These are phyloP conservation scores for Begonia fuchsioides DNA, from an alignment of 306 rosid species.

Conservation along the genomic window DNA sequence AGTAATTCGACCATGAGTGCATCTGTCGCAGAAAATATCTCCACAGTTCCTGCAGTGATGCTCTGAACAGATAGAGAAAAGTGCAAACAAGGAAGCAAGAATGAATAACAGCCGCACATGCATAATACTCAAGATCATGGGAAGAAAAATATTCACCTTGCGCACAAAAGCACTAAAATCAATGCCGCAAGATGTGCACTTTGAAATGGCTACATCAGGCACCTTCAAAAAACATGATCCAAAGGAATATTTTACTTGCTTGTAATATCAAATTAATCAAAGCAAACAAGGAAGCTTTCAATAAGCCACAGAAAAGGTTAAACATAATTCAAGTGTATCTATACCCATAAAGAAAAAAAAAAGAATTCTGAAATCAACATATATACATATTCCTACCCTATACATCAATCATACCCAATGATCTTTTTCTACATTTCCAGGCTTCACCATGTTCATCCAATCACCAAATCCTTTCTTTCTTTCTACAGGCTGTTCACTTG, in stretches of 20 bases:
- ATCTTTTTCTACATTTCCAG: conserved; percentile 88
- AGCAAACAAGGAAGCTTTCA: no score
- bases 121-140: no score
- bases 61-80: conserved; percentile 27
- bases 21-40: conserved; percentile 94
- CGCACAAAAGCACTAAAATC: conserved; percentile 83
- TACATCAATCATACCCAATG: conserved; percentile 55
- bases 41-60: conserved; percentile 99
- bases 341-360: no score
- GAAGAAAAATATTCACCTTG: conserved; percentile 24
- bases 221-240: conserved; percentile 24
- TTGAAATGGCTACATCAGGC: conserved; percentile 91
- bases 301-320: no score
- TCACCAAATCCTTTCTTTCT: conserved; percentile 80
- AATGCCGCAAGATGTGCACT: conserved; percentile 64
- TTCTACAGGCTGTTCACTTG: conserved; percentile 49
- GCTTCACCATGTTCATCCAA: conserved; percentile 85
- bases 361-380: no score
- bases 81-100: neutral
- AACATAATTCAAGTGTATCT: no score
- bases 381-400: no score
- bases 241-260: no score
- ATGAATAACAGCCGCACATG: no score
- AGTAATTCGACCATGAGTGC: conserved; percentile 91
- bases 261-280: no score